Evolutionary conservation across 805 yeast genomes (phyloP).

Genomic region (Suhomyces sp.): DNA sequence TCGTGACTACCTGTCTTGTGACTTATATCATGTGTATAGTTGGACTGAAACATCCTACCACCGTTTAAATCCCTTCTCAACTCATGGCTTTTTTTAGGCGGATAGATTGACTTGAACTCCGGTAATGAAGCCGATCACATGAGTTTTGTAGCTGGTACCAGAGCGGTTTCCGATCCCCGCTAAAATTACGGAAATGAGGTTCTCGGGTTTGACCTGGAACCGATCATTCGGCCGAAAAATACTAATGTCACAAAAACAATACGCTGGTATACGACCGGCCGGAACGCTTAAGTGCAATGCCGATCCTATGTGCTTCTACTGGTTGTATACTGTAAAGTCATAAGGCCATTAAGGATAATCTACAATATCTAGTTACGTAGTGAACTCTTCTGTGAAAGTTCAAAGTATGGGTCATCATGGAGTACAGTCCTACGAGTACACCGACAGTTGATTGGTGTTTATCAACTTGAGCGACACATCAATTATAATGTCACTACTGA

Average conservation of each 20-base stretch:
- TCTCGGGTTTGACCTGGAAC: not conserved
- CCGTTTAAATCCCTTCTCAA: too few species aligned
- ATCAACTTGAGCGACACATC: constrained; percentile 6
- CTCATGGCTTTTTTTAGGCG: too few species aligned
- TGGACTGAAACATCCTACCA: too few species aligned
- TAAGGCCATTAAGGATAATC: not conserved
- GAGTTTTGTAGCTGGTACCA: not conserved
- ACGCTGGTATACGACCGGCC: not conserved
- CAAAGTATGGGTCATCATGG: not conserved
- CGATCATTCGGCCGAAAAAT: not conserved
- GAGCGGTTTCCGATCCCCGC: too few species aligned
- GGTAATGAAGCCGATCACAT: too few species aligned
- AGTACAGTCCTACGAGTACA: constrained; percentile 2
- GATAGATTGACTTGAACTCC: too few species aligned
- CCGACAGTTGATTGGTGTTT: constrained; percentile 10
- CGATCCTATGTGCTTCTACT: not conserved
- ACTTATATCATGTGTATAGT: too few species aligned
- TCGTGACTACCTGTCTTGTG: too few species aligned
- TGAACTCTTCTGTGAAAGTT: constrained; percentile 3
- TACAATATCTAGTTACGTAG: not conserved
- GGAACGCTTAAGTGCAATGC: not conserved
- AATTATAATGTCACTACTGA: constrained; percentile 4
- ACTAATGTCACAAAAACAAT: not conserved
- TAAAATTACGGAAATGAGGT: not conserved
- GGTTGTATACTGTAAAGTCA: not conserved